Percentiles rank a stretch among this genome's conserved stretches.
Conservation (phyloP, 2,329 filamentous ascomycete genomes). For the Lasiodiplodia theobromae region DNA sequence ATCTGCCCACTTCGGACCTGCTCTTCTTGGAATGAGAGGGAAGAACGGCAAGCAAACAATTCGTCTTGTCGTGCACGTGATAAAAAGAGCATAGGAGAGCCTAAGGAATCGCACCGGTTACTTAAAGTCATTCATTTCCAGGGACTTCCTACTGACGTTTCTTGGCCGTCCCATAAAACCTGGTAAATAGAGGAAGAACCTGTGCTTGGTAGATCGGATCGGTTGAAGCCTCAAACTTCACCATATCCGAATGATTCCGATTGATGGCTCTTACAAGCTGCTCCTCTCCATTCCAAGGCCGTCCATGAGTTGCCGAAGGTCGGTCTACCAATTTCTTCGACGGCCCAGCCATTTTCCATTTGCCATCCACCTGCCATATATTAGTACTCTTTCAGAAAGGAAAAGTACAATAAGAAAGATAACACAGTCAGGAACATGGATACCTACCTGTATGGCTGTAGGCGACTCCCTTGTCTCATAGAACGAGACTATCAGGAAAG, state of each 20-base stretch:
- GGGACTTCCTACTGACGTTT: background rate
- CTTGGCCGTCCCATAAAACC: background rate
- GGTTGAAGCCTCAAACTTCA: background rate
- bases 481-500: background rate
- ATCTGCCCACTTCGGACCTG: background rate
- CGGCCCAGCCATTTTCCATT: background rate
- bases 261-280: background rate
- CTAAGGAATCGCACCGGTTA: background rate
- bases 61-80: background rate
- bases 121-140: background rate
- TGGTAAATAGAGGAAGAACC: background rate
- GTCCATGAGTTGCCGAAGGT: background rate
- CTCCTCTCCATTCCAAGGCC: background rate
- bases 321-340: background rate
- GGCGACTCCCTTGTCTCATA: constrained; percentile 6
- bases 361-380: background rate
- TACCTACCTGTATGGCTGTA: too few relatives aligned
- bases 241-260: background rate
- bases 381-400: too few relatives aligned
- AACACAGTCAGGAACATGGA: too few relatives aligned
- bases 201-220: background rate
- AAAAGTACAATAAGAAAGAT: too few relatives aligned
- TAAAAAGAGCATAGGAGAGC: background rate
- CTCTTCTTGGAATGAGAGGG: background rate
- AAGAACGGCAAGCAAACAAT: background rate